Percentiles rank a stretch among this genome's conserved stretches.
phyloP scores from a whole-genome alignment of 192 early-diverging fungal species.

The Backusella luteola region DNA sequence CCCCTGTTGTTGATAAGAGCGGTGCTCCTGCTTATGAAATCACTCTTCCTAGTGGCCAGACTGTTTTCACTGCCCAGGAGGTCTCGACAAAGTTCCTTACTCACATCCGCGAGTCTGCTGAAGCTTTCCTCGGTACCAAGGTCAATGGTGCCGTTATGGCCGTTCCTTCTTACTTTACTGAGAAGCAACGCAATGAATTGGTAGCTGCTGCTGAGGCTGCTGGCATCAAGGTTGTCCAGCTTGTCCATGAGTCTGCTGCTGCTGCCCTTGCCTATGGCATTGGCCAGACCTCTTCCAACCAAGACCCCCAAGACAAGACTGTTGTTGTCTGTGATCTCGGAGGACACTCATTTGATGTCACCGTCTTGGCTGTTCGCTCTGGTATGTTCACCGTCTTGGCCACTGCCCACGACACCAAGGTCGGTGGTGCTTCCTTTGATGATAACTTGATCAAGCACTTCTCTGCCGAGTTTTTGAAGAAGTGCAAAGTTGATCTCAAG shows the following conservation, averaged over 20 bases:
- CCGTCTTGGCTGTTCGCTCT: constrained; percentile 73
- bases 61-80: constrained; percentile 68
- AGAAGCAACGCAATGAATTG: constrained; percentile 68
- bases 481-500: constrained; percentile 76
- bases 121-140: constrained; percentile 76
- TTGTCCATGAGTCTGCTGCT: constrained; percentile 87
- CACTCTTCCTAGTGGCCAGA: constrained; percentile 56
- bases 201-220: constrained; percentile 66
- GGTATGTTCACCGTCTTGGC: constrained; percentile 71
- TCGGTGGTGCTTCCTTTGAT: constrained; percentile 89
- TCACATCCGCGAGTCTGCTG: constrained; percentile 84
- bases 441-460: constrained; percentile 79
- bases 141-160: constrained; percentile 85
- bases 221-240: constrained; percentile 77
- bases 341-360: constrained; percentile 79
- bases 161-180: constrained; percentile 82
- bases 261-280: constrained; percentile 85
- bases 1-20: constrained; percentile 55
- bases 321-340: constrained; percentile 91
- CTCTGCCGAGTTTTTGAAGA: constrained; percentile 85
- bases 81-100: constrained; percentile 78
- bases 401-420: constrained; percentile 70
- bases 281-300: constrained; percentile 47
- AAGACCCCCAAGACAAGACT: constrained; percentile 63
- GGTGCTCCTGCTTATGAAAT: constrained; percentile 64